phyloP scores from a whole-genome alignment of 192 early-diverging fungal genomes.

The Backusella circina region DNA sequence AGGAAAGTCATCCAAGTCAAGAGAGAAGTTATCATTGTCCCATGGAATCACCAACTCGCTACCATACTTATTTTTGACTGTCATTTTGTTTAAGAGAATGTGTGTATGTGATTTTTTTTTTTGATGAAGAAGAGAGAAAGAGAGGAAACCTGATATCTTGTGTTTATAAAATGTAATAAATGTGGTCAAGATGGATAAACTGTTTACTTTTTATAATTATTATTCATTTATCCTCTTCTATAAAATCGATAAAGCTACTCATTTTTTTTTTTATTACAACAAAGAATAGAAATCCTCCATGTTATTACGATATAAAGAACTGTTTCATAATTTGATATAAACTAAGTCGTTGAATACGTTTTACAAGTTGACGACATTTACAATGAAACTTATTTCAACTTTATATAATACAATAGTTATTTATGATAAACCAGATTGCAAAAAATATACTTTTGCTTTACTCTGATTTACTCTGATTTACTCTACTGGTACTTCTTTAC shows the following conservation, averaged over 20 bases:
- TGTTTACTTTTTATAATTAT: background rate
- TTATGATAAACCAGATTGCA: too few relatives aligned
- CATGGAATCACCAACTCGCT: background rate
- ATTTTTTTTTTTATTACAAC: too few relatives aligned
- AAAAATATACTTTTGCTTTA: background rate
- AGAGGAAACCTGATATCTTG: background rate
- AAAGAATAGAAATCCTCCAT: too few relatives aligned
- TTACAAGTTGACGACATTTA: background rate
- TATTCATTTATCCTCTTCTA: background rate
- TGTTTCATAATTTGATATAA: background rate
- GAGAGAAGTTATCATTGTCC: background rate
- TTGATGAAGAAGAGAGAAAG: background rate
- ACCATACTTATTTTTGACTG: background rate
- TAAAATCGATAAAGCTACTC: too few relatives aligned
- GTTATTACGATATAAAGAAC: background rate
- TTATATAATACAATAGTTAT: too few relatives aligned
- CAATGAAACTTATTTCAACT: background rate
- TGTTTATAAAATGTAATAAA: background rate
- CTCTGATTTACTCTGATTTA: too few relatives aligned
- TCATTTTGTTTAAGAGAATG: background rate
- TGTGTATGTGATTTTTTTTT: too few relatives aligned
- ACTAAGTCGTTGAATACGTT: background rate
- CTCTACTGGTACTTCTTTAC: too few relatives aligned
- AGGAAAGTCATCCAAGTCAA: background rate
- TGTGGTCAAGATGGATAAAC: background rate